Percentiles rank a stretch among this genome's conserved stretches.
Evolutionary conservation across 495 filamentous ascomycete genomes (phyloP).

Genomic region (Penicillium canariense): DNA sequence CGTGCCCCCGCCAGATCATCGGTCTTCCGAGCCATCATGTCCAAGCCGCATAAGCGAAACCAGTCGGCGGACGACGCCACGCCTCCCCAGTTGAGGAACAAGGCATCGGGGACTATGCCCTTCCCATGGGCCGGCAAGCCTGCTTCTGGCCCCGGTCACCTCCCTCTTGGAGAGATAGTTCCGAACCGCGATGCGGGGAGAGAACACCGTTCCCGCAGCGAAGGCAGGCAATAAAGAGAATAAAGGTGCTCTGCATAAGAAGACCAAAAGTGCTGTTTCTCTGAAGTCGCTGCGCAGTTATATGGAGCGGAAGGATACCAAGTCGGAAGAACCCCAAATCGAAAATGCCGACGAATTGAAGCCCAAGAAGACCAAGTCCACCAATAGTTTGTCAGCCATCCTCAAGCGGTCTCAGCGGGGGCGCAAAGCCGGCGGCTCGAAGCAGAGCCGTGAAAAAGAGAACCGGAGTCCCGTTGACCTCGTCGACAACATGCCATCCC

Average conservation of each 20-base stretch:
- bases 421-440: conserved; percentile 43
- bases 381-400: conserved; percentile 68
- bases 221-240: conserved; percentile 27
- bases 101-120: conserved; percentile 17
- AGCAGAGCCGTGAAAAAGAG: conserved; percentile 66
- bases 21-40: conserved; percentile 45
- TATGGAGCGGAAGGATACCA: conserved; percentile 51
- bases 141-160: conserved; percentile 24
- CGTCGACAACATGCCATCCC: conserved; percentile 55
- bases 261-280: conserved; percentile 64
- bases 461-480: conserved; percentile 59
- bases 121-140: conserved; percentile 30
- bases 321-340: conserved; percentile 40
- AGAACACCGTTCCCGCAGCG: conserved; percentile 19
- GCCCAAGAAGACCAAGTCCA: conserved; percentile 81
- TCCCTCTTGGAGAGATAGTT: conserved; percentile 38
- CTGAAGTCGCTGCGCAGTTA: conserved; percentile 59
- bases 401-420: conserved; percentile 45
- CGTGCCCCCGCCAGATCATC: conserved; percentile 40
- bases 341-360: conserved; percentile 42
- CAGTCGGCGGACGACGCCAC: conserved; percentile 40
- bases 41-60: conserved; percentile 41
- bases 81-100: conserved; percentile 15
- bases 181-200: conserved; percentile 39
- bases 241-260: conserved; percentile 54